A percentile compares a stretch with the other conserved stretches of the same genome.
phyloP scores from a whole-genome alignment of 805 yeast species.

The Candida sphagnicola region DNA sequence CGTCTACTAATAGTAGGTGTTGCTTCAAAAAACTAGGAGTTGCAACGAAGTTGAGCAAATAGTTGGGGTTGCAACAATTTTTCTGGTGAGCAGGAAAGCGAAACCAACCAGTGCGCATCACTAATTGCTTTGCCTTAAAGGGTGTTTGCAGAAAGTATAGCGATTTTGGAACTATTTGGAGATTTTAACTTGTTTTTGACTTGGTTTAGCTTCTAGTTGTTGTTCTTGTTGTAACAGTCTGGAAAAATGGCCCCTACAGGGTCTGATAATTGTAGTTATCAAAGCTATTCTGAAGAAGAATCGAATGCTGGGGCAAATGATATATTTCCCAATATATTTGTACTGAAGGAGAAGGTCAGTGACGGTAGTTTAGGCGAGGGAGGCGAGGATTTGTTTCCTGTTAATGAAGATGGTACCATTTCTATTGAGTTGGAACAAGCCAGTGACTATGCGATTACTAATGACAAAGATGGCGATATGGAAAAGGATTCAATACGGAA shows the following conservation, averaged over 20 bases:
- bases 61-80: too few species aligned
- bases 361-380: neutral
- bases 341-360: neutral
- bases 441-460: neutral
- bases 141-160: too few species aligned
- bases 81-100: too few species aligned
- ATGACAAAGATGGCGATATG: neutral
- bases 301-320: neutral
- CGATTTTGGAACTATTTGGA: too few species aligned
- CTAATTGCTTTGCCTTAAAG: too few species aligned
- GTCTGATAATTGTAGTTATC: constrained; percentile 1
- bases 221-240: neutral
- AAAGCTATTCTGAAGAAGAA: neutral
- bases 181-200: too few species aligned
- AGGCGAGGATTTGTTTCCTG: neutral
- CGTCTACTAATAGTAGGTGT: too few species aligned
- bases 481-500: too few species aligned
- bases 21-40: too few species aligned
- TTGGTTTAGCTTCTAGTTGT: too few species aligned
- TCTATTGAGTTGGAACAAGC: neutral
- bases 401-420: neutral
- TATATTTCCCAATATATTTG: neutral
- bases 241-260: constrained; percentile 4
- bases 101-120: too few species aligned
- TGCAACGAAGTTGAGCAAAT: too few species aligned